Evolutionary conservation across 2,329 filamentous ascomycete genomes (phyloP), one percentile per base, ranked within the genome.

Genomic region (Alternaria dauci): DNA sequence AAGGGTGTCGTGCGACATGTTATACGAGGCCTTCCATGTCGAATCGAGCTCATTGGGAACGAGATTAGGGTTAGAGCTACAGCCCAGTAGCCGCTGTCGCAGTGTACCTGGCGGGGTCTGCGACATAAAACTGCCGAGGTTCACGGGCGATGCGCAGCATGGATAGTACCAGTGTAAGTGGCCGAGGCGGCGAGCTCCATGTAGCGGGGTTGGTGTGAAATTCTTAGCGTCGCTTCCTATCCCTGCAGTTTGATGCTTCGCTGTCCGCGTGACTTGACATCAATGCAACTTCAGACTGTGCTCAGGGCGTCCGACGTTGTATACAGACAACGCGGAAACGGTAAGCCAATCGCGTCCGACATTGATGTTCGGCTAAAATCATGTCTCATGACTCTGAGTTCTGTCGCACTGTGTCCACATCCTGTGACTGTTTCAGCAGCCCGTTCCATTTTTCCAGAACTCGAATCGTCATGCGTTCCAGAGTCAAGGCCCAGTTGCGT

Each of bases 401-500:
- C 38, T 56, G 52, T 56, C 30, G 39, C 52, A 50, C 20, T n/a
- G 44, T 42, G 52, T 59, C 52, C 7, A 34, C 47, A 39, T 43
- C 26, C 50, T 52, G 57, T 56, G 30, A 42, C 52, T 36, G 67
- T 68, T 70, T 68, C 64, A 70, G 61, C 39, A 36, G 30, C 36
- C 51, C 28, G 62, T 66, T 65, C 43, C 57, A 59, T 41, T n/a
- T 55, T 23, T 59, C 39, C 50, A 36, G 48, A 55, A 58, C 42
- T 50, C 55, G 54, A 61, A 48, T 53, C 61, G 51, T 46, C 18
- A 48, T 28, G 46, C 43, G 69, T 71, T 70, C 68, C 63, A 66
- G 32, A 42, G 23, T 38, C 46, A 42, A 62, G 57, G 54, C 50
- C 59, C 42, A 60, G 34, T 44, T 47, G 39, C 25, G 50, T 52